Evolutionary conservation across 805 yeast species (phyloP).

Genomic region (Candida mattraensis): DNA sequence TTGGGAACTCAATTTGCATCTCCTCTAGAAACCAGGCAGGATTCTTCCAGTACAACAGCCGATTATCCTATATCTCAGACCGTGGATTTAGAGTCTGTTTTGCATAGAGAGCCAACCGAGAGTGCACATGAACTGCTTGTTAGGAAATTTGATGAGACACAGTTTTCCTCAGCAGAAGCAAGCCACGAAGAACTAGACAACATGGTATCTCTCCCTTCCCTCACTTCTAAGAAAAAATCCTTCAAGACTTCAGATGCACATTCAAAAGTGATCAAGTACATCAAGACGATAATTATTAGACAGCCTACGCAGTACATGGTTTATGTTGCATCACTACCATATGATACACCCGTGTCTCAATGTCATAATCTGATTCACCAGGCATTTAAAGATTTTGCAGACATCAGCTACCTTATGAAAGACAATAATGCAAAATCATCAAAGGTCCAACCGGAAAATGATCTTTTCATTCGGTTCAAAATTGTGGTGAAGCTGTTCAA

Average conservation of each 20-base stretch:
- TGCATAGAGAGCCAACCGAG: too few relatives aligned
- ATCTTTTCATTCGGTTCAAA: conserved; percentile 28
- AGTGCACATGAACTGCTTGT: conserved; percentile 1
- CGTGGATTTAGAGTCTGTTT: too few relatives aligned
- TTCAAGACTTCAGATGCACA: conserved; percentile 8
- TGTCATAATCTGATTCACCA: conserved; percentile 24
- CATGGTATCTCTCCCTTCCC: conserved; percentile 11
- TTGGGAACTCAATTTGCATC: conserved; percentile 7
- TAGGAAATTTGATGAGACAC: conserved; percentile 3
- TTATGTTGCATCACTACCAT: conserved; percentile 32
- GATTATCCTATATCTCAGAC: too few relatives aligned
- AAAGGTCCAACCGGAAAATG: conserved; percentile 26
- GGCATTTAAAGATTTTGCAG: conserved; percentile 29
- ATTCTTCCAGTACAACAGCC: too few relatives aligned
- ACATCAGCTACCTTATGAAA: conserved; percentile 21
- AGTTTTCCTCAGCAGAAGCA: too few relatives aligned
- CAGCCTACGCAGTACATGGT: conserved; percentile 27
- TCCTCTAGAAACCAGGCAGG: too few relatives aligned
- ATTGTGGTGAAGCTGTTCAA: conserved; percentile 26
- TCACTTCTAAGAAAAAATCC: conserved; percentile 1
- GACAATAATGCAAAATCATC: conserved; percentile 24
- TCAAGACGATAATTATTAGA: conserved; percentile 27
- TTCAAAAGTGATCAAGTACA: conserved; percentile 22
- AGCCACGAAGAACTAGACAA: conserved; percentile 1
- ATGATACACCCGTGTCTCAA: conserved; percentile 28